A percentile compares a stretch with the other conserved stretches of the same genome.
phyloP scores from a whole-genome alignment of 805 yeast species.

The Kuraishia ogatae region DNA sequence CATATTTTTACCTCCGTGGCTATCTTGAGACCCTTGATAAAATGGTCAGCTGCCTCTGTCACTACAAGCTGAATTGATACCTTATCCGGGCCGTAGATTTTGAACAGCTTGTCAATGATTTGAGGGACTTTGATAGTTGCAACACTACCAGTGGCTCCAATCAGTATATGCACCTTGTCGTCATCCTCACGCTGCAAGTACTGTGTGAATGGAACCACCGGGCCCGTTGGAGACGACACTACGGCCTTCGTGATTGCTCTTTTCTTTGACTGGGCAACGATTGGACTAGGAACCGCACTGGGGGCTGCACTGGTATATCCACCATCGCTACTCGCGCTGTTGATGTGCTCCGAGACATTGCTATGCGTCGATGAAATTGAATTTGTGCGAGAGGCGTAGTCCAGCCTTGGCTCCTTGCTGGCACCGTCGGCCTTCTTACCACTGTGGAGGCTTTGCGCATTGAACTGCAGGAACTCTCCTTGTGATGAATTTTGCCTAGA shows the following conservation, averaged over 20 bases:
- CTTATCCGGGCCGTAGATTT: constrained; percentile 63
- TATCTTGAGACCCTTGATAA: constrained; percentile 46
- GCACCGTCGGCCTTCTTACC: constrained; percentile 2
- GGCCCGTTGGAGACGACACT: constrained; percentile 49
- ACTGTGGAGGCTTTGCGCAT: constrained; percentile 4
- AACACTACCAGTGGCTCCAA: constrained; percentile 94
- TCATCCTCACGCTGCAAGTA: constrained; percentile 69
- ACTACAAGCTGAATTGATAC: constrained; percentile 81
- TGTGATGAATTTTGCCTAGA: constrained; percentile 10
- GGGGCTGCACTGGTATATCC: neutral
- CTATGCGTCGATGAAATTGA: constrained; percentile 3
- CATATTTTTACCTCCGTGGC: constrained; percentile 72
- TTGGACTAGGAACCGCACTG: neutral
- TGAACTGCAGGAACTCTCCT: constrained; percentile 4
- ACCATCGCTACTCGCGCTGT: neutral
- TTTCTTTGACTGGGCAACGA: constrained; percentile 15
- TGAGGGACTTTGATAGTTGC: constrained; percentile 92
- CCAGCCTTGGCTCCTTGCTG: neutral
- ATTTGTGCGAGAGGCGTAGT: constrained; percentile 1
- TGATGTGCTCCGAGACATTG: constrained; percentile 2
- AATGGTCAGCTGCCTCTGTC: constrained; percentile 80
- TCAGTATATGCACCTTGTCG: constrained; percentile 75
- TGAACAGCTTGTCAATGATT: constrained; percentile 79
- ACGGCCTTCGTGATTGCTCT: constrained; percentile 37
- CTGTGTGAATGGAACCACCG: constrained; percentile 68